Conservation (phyloP, 2,329 filamentous ascomycete genomes). For the Penicillium vulpinum region DNA sequence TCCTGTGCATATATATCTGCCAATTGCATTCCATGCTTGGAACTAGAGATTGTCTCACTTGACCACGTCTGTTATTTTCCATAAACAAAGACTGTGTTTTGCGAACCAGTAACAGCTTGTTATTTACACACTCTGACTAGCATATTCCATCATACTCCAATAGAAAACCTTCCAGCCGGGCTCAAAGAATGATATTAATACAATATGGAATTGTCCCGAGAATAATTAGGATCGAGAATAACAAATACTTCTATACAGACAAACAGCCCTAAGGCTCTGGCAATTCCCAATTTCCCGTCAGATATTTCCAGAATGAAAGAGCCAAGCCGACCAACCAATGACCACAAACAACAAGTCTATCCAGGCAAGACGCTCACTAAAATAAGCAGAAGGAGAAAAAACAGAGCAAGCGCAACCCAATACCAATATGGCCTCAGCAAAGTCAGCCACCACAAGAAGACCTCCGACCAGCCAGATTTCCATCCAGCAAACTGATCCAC, state of each 20-base stretch:
- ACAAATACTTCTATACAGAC: neutral
- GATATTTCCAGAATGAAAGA: neutral
- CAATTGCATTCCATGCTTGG: neutral
- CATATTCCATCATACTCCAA: too few species aligned
- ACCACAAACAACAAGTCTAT: neutral
- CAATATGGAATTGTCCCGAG: neutral
- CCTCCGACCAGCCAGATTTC: neutral
- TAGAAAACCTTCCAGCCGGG: neutral
- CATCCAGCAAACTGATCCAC: neutral
- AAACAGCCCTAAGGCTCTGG: neutral
- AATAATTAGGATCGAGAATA: neutral
- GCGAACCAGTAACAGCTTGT: neutral
- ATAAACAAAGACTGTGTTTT: neutral
- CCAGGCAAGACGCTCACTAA: neutral
- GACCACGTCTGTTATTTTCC: neutral
- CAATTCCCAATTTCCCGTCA: neutral
- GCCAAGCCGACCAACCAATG: neutral
- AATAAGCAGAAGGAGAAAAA: neutral
- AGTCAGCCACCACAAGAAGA: neutral
- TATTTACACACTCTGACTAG: neutral
- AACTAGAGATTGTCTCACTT: neutral
- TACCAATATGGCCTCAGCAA: neutral
- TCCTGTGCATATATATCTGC: constrained; percentile 6
- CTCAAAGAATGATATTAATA: neutral
- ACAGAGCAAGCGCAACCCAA: neutral